phyloP scores from a whole-genome alignment of 306 rosid genomes.

The Sicyos edulis region DNA sequence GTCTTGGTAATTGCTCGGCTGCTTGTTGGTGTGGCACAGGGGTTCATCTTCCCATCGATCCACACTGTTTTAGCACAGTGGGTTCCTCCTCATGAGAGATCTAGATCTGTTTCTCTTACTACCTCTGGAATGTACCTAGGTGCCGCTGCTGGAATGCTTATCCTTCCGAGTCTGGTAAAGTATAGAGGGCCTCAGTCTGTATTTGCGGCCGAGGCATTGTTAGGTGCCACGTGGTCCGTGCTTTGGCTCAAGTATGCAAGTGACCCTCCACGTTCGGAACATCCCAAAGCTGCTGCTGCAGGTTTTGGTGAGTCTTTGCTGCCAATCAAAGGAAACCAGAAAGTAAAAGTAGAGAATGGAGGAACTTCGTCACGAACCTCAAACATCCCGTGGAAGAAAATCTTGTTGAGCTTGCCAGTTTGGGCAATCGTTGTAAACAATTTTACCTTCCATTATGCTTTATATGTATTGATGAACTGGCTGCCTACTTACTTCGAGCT shows the following conservation, averaged over 20 bases:
- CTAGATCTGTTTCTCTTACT: conserved; percentile 88
- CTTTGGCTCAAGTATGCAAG: conserved; percentile 75
- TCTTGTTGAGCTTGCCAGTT: conserved; percentile 69
- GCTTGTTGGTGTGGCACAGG: conserved; percentile 92
- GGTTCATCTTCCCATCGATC: conserved; percentile 89
- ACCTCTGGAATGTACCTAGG: conserved; percentile 96
- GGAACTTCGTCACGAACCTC: conserved; percentile 28
- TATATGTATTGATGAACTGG: conserved; percentile 97
- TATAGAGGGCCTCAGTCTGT: conserved; percentile 81
- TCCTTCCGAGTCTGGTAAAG: conserved; percentile 75
- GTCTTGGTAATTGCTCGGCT: conserved; percentile 66
- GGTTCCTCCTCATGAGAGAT: conserved; percentile 97
- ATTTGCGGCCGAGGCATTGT: conserved; percentile 62
- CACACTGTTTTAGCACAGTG: conserved; percentile 96
- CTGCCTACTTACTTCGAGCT: conserved; percentile 89
- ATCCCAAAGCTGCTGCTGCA: conserved; percentile 72
- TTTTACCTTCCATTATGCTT: conserved; percentile 93
- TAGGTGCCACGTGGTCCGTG: conserved; percentile 75
- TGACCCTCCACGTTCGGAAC: conserved; percentile 68
- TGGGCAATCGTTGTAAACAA: conserved; percentile 97
- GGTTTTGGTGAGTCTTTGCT: conserved; percentile 66
- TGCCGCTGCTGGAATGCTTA: conserved; percentile 83
- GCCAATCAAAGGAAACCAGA: conserved; percentile 52
- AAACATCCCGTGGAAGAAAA: conserved; percentile 76
- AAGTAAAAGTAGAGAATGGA: conserved; percentile 44